Evolutionary conservation across 2,329 filamentous ascomycete species (phyloP).

Genomic region (Cladosporium sp.): DNA sequence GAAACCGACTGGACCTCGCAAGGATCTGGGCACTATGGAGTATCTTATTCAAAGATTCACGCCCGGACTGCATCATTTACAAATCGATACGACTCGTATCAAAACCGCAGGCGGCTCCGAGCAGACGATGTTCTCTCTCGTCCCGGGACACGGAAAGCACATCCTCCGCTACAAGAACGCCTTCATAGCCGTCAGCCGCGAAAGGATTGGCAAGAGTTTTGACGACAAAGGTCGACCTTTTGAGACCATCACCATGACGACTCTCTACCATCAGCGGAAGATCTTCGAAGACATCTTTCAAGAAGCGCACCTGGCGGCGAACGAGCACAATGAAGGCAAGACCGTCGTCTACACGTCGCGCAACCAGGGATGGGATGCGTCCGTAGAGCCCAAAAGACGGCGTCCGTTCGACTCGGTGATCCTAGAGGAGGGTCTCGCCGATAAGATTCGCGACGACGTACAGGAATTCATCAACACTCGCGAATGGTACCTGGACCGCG

Average conservation of each 20-base stretch:
- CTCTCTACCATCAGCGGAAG: constrained; percentile 80
- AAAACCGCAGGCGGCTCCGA: constrained; percentile 61
- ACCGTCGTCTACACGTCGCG: constrained; percentile 84
- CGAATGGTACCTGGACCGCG: constrained; percentile 89
- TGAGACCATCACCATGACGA: constrained; percentile 88
- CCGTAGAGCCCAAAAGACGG: constrained; percentile 80
- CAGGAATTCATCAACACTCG: constrained; percentile 72
- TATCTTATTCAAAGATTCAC: constrained; percentile 52
- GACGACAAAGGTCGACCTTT: constrained; percentile 82
- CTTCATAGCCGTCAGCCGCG: constrained; percentile 78
- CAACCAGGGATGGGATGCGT: constrained; percentile 75
- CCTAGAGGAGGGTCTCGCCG: constrained; percentile 75
- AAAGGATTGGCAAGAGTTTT: constrained; percentile 73
- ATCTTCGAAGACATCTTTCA: constrained; percentile 86
- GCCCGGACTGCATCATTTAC: constrained; percentile 56
- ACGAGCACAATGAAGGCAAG: constrained; percentile 79
- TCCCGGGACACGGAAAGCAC: constrained; percentile 86
- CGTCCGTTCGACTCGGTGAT: constrained; percentile 83
- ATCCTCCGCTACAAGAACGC: constrained; percentile 80
- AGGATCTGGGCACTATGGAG: constrained; percentile 41
- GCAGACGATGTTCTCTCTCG: constrained; percentile 75
- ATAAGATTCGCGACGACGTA: constrained; percentile 72
- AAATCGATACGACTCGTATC: constrained; percentile 58
- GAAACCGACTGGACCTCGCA: constrained; percentile 30
- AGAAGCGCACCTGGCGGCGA: constrained; percentile 76